A percentile compares a stretch with the other conserved stretches of the same genome.
Conservation (phyloP, 2,329 filamentous ascomycete species). For the Grosmannia huntii region DNA sequence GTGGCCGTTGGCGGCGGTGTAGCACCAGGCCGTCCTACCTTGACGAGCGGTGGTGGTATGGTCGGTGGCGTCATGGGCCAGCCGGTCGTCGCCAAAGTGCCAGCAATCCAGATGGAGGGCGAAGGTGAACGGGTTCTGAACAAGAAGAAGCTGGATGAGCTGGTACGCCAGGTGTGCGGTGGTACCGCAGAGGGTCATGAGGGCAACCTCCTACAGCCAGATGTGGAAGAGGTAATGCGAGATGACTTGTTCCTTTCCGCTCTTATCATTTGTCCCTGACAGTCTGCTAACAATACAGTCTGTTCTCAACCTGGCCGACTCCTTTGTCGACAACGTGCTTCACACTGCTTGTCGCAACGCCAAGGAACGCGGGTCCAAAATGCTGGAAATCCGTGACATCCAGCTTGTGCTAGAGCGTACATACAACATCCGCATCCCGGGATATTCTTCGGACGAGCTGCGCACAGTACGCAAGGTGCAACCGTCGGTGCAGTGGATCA, state of each 20-base stretch:
- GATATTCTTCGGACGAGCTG: conserved; percentile 87
- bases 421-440: conserved; percentile 86
- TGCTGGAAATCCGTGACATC: conserved; percentile 78
- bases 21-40: conserved; percentile 62
- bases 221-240: conserved; percentile 77
- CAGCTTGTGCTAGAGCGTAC: conserved; percentile 73
- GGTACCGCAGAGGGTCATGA: conserved; percentile 60
- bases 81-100: conserved; percentile 69
- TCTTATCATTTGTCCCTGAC: background rate
- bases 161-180: conserved; percentile 87
- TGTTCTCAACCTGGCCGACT: conserved; percentile 78
- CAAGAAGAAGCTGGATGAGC: conserved; percentile 93
- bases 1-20: conserved; percentile 55
- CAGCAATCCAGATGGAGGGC: conserved; percentile 75
- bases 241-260: conserved; percentile 3
- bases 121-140: conserved; percentile 89
- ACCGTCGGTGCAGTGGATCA: conserved; percentile 78
- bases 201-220: conserved; percentile 69
- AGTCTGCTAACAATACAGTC: conserved; percentile 39
- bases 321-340: conserved; percentile 87
- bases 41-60: conserved; percentile 64
- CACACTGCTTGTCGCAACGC: conserved; percentile 79
- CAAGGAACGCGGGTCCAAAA: conserved; percentile 82
- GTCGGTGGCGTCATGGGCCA: conserved; percentile 77
- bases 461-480: conserved; percentile 89